phyloP scores from a whole-genome alignment of 2,329 filamentous ascomycete species.

The Phialophora expanda region DNA sequence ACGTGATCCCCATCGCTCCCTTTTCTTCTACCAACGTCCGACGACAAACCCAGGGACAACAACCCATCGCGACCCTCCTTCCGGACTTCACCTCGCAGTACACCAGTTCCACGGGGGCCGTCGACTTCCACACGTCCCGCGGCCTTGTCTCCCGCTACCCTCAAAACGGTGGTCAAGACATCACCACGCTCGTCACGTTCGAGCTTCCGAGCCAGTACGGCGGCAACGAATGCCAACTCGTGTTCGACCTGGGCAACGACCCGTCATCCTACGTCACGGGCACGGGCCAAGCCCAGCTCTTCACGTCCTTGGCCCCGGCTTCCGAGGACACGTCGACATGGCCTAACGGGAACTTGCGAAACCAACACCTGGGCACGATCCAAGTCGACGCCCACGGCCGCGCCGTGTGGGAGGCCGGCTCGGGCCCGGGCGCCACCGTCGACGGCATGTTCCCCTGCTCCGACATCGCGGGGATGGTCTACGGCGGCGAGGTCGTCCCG shows the following conservation, averaged over 20 bases:
- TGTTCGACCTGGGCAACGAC: conserved; percentile 33
- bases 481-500: conserved; percentile 32
- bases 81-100: conserved; percentile 31
- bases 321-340: conserved; percentile 34
- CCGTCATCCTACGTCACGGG: conserved; percentile 25
- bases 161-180: conserved; percentile 42
- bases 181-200: conserved; percentile 40
- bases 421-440: conserved; percentile 26
- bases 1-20: too few species aligned
- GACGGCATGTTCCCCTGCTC: conserved; percentile 31
- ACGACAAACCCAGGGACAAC: background rate
- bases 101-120: conserved; percentile 45
- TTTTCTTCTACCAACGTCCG: background rate
- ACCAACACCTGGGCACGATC: conserved; percentile 34
- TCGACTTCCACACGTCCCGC: conserved; percentile 43
- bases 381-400: conserved; percentile 25
- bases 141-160: conserved; percentile 62
- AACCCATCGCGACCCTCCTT: conserved; percentile 26
- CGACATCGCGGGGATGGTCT: conserved; percentile 24
- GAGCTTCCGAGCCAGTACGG: conserved; percentile 25
- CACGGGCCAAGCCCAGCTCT: conserved; percentile 35
- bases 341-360: conserved; percentile 38
- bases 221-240: conserved; percentile 35
- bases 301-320: conserved; percentile 37
- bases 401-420: conserved; percentile 30